Evolutionary conservation across 1,284 basidiomycete species (phyloP), one percentile per base, ranked within the genome.

Genomic region (Psilocybe mexicana): DNA sequence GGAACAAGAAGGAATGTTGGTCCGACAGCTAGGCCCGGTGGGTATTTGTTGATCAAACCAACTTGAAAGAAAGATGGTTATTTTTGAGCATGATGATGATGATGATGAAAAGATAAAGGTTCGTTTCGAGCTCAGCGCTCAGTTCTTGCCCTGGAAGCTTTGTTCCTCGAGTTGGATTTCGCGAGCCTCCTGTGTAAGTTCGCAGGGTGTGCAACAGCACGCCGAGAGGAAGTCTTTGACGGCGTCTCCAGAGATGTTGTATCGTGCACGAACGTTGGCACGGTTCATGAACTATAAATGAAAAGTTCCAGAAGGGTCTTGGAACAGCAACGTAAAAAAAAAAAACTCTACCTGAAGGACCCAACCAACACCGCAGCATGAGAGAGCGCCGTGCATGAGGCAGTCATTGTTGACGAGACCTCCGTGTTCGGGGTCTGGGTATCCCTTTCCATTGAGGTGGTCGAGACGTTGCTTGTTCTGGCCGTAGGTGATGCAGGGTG

Each of bases 141-240:
- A 55, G 60, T 44, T 58, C 35, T 48, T 59, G 35, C 62, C 61
- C 38, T 63, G 67, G 52, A 75, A 71, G 59, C 73, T 77, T 43
- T 69, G 64, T 65, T 84, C 83, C 66, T 85, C 83, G 46, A 79
- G 69, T 59, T 74, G 70, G 28, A 85, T 59, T 63, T 85, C 83
- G 26, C 74, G 72, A 48, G 71, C 69, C 60, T 79, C 80, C 63
- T 85, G 83, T 0, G 76, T 75, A 54, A 84, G 75, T 5, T 76
- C 74, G 61, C 83, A 85, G 30, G 81, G 79, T 0, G 67, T 69
- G 67, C 83, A 85, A 62, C 72, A 84, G 53, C 67, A 75, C 1
- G 77, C 63, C 11, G 73, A 62, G 44, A 69, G 67, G 63, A 73
- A 82, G 60, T 83, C 82, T 2, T 66, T 66, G 50, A 66, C 67